phyloP scores from a whole-genome alignment of 2,329 filamentous ascomycete species.

The Ophiocordyceps sinensis region DNA sequence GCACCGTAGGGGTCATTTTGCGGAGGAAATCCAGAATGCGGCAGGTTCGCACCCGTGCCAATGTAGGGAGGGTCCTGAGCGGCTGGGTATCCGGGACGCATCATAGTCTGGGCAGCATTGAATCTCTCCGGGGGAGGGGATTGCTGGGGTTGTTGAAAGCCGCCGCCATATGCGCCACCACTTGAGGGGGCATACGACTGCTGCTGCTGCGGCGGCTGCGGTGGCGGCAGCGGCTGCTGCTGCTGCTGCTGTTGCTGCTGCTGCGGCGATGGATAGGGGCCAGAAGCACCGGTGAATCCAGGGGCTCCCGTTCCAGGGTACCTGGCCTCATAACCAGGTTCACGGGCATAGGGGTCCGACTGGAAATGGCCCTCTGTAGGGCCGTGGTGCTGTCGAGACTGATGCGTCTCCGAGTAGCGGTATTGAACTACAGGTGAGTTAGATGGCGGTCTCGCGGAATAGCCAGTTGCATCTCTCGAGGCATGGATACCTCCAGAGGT shows the following conservation, averaged over 20 bases:
- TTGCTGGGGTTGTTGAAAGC: slow-evolving; percentile 18
- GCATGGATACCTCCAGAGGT: slow-evolving; percentile 42
- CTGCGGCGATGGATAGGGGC: slow-evolving; percentile 12
- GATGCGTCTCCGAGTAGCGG: slow-evolving; percentile 37
- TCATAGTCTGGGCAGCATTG: slow-evolving; percentile 13
- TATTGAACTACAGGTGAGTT: slow-evolving; percentile 45
- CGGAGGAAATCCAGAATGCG: slow-evolving; percentile 10
- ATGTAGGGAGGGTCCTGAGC: slow-evolving; percentile 19
- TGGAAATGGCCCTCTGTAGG: slow-evolving; percentile 25
- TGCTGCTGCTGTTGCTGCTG: not conserved
- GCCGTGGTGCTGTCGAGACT: slow-evolving; percentile 32
- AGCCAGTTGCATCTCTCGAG: slow-evolving; percentile 33
- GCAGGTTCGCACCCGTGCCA: slow-evolving; percentile 21
- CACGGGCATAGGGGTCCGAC: slow-evolving; percentile 22
- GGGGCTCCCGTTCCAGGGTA: slow-evolving; percentile 36
- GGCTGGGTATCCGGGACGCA: slow-evolving; percentile 17
- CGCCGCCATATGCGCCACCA: slow-evolving; percentile 15
- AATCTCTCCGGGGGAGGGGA: slow-evolving; percentile 19
- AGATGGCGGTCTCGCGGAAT: slow-evolving; percentile 36
- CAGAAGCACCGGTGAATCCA: slow-evolving; percentile 32
- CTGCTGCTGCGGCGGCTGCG: slow-evolving; percentile 11
- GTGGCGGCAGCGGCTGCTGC: slow-evolving; percentile 3
- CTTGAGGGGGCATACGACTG: slow-evolving; percentile 15
- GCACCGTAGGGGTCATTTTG: slow-evolving; percentile 17
- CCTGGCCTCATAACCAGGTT: slow-evolving; percentile 27